Conservation (phyloP, 768 basidiomycete species). For the Sporobolomyces roseus region DNA sequence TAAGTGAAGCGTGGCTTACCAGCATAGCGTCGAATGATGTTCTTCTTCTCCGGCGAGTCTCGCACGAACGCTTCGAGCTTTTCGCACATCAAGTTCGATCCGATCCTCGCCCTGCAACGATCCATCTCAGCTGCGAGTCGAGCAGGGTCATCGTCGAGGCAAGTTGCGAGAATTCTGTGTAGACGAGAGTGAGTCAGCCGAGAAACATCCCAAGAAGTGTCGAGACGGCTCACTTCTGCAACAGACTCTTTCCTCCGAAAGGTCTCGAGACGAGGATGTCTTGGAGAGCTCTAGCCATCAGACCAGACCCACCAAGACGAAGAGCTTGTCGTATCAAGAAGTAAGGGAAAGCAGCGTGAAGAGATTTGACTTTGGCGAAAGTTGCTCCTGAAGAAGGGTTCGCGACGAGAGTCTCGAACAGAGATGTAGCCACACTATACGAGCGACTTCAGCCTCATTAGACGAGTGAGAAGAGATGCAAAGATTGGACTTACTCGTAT, state of each 20-base stretch:
- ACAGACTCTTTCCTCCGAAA: constrained; percentile 19
- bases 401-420: constrained; percentile 22
- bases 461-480: not conserved
- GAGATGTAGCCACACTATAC: constrained; percentile 23
- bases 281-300: constrained; percentile 28
- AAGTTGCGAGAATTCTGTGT: constrained; percentile 32
- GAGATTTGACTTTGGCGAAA: constrained; percentile 28
- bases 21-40: constrained; percentile 30
- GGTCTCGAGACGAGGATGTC: constrained; percentile 29
- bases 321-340: constrained; percentile 31
- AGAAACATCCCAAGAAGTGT: not conserved
- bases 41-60: constrained; percentile 28
- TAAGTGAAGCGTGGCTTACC: constrained; percentile 6
- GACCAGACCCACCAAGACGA: constrained; percentile 7
- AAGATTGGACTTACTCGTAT: not conserved
- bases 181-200: not conserved
- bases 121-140: constrained; percentile 13
- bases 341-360: constrained; percentile 32
- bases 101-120: constrained; percentile 17
- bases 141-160: constrained; percentile 33
- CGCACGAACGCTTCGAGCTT: constrained; percentile 33
- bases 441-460: not conserved
- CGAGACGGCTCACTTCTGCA: constrained; percentile 26
- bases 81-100: constrained; percentile 21
- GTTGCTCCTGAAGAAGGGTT: constrained; percentile 4